Evolutionary conservation across 192 early-diverging fungal species (phyloP).

Genomic region (Rhizophagus sp.): DNA sequence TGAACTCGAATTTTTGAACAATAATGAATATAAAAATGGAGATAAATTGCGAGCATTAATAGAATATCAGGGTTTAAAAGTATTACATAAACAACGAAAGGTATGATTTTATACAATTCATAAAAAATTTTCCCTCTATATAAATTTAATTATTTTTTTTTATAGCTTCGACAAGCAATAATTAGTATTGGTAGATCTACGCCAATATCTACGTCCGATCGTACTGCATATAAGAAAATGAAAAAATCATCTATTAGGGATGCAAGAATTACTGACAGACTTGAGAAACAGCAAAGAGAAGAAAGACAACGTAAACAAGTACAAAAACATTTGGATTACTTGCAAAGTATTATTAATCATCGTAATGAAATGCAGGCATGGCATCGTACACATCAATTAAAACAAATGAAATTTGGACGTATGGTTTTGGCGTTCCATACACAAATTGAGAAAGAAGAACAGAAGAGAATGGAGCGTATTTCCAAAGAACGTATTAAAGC

Average conservation of each 20-base stretch:
- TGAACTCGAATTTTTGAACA: constrained; percentile 59
- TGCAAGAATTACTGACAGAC: constrained; percentile 83
- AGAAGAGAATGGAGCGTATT: constrained; percentile 80
- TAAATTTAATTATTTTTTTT: not conserved
- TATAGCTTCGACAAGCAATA: constrained; percentile 70
- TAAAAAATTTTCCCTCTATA: too few relatives aligned
- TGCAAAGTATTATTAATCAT: constrained; percentile 74
- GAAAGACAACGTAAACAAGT: constrained; percentile 86
- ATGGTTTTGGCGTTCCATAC: constrained; percentile 76
- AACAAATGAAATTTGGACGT: constrained; percentile 73
- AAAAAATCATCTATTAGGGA: constrained; percentile 85
- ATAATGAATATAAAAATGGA: not conserved
- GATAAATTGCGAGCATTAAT: not conserved
- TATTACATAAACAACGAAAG: constrained; percentile 40
- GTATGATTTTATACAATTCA: constrained; percentile 48
- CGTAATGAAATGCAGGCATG: constrained; percentile 67
- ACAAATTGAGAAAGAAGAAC: constrained; percentile 91
- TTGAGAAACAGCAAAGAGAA: constrained; percentile 85
- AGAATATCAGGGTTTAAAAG: not conserved
- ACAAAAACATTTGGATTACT: constrained; percentile 80
- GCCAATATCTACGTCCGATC: constrained; percentile 80
- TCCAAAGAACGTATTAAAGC: constrained; percentile 95
- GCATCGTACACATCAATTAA: constrained; percentile 70
- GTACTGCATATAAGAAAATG: constrained; percentile 73
- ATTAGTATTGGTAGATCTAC: constrained; percentile 73